Conservation (phyloP, 768 basidiomycete species). For the Clitopilus passeckerianus region DNA sequence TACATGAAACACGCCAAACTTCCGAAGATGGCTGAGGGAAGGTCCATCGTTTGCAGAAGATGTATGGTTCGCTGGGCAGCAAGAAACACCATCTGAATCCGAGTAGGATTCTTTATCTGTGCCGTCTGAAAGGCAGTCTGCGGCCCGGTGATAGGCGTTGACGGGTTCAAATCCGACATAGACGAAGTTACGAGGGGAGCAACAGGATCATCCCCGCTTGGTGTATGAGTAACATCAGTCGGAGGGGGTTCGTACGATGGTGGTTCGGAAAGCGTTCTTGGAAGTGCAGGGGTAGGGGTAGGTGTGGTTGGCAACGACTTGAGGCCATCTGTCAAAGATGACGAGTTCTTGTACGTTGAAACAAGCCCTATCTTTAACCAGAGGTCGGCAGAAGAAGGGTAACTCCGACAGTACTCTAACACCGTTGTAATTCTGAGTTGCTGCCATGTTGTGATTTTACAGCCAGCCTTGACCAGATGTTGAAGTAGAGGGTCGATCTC, state of each 20-base stretch:
- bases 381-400: not conserved
- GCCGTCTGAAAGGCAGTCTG: not conserved
- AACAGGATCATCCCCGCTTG: too few species aligned
- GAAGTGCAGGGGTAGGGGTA: not conserved
- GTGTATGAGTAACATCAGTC: too few species aligned
- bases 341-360: not conserved
- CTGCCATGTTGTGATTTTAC: not conserved
- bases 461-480: not conserved
- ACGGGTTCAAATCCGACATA: not conserved
- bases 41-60: not conserved
- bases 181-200: not conserved
- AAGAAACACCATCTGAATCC: slow-evolving; percentile 19
- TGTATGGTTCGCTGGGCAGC: slow-evolving; percentile 11
- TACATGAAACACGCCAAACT: slow-evolving; percentile 13
- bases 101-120: slow-evolving; percentile 4
- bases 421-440: not conserved
- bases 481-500: not conserved
- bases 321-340: too few species aligned
- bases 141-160: not conserved
- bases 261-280: not conserved
- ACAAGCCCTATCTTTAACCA: not conserved
- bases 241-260: not conserved
- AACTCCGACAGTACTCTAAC: not conserved
- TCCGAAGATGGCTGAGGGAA: slow-evolving; percentile 10
- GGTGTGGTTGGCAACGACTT: not conserved